A percentile compares a stretch with the other conserved stretches of the same genome.
phyloP scores from a whole-genome alignment of 169 alveolate species.

The Perkinsus olseni region DNA sequence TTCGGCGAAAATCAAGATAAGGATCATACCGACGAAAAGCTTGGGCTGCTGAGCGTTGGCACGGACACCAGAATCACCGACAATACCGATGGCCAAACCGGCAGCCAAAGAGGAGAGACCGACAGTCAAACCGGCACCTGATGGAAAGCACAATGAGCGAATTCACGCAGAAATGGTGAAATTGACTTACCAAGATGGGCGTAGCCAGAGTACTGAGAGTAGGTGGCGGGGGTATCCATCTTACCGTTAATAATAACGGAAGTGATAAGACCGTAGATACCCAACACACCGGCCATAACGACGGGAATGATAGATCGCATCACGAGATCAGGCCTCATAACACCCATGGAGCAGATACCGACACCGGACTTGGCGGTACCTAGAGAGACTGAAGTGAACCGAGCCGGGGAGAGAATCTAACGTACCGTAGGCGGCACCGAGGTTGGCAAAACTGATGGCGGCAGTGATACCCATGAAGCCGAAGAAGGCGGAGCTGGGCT shows the following conservation, averaged over 20 bases:
- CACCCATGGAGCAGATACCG: conserved; percentile 98
- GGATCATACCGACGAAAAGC: conserved; percentile 95
- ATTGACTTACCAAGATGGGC: conserved; percentile 68
- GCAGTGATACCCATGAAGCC: conserved; percentile 98
- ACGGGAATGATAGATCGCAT: conserved; percentile 98
- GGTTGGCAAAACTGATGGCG: conserved; percentile 92
- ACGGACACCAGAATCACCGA: conserved; percentile 99
- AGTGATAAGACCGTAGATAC: conserved; percentile 83
- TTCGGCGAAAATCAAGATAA: conserved; percentile 97
- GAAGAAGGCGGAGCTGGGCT: conserved; percentile 86
- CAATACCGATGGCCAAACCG: conserved; percentile 98
- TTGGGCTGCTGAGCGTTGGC: conserved; percentile 98
- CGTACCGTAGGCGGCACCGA: conserved; percentile 98
- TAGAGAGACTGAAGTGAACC: not conserved
- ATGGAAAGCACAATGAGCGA: not conserved
- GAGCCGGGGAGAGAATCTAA: not conserved
- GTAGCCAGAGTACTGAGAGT: conserved; percentile 80
- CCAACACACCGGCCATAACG: conserved; percentile 99
- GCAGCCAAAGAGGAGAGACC: conserved; percentile 80
- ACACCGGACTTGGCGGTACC: conserved; percentile 97
- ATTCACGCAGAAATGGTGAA: not conserved
- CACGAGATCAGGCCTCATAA: conserved; percentile 97
- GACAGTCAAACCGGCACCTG: conserved; percentile 46
- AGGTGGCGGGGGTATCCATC: conserved; percentile 47
- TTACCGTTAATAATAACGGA: conserved; percentile 41